These are phyloP conservation scores for Nasturtium officinale DNA, from an alignment of 345 rosid species.

Conservation along the genomic window DNA sequence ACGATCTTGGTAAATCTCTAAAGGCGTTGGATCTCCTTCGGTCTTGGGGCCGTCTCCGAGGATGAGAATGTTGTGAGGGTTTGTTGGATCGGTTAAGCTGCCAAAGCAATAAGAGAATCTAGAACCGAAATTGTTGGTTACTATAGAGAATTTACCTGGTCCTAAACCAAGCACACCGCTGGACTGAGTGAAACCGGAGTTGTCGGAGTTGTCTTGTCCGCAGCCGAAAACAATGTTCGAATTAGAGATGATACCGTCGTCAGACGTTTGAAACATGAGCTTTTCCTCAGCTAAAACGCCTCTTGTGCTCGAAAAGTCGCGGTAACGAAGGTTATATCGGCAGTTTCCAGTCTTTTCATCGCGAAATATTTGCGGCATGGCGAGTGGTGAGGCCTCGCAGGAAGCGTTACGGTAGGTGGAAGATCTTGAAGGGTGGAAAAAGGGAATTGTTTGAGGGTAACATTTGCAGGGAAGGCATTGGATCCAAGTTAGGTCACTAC, in stretches of 20 bases:
- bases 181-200: constrained; percentile 27
- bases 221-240: constrained; percentile 27
- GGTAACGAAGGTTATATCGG: constrained; percentile 24
- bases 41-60: constrained; percentile 36
- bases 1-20: constrained; percentile 27
- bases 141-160: constrained; percentile 40
- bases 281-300: constrained; percentile 38
- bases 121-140: constrained; percentile 31
- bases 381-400: constrained; percentile 32
- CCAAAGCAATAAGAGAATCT: constrained; percentile 43
- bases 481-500: no score
- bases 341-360: constrained; percentile 35
- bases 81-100: constrained; percentile 12
- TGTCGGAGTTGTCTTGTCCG: constrained; percentile 40
- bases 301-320: constrained; percentile 28
- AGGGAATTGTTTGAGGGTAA: constrained; percentile 26
- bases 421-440: constrained; percentile 40
- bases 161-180: constrained; percentile 46
- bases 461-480: constrained; percentile 40
- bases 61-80: constrained; percentile 30
- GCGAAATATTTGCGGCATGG: constrained; percentile 22
- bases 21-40: constrained; percentile 37
- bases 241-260: constrained; percentile 32
- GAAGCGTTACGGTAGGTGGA: constrained; percentile 38
- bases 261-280: constrained; percentile 40